Percentiles rank a stretch among this genome's conserved stretches.
phyloP scores from a whole-genome alignment of 805 yeast species.

The Candida manassasensis region DNA sequence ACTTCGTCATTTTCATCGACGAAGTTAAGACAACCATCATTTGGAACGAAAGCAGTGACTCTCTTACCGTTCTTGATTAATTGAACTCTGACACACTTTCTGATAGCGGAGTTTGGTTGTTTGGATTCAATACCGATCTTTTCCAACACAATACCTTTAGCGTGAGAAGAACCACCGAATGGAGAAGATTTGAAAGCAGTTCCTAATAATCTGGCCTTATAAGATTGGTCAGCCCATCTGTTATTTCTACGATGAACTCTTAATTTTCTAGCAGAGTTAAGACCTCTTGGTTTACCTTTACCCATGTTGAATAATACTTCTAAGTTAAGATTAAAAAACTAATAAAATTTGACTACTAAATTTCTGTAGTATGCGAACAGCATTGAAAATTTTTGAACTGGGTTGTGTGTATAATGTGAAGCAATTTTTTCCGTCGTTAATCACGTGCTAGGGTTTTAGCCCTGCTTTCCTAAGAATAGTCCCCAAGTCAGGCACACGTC shows the following conservation, averaged over 20 bases:
- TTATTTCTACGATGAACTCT: conserved; percentile 99
- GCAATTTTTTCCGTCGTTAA: no score
- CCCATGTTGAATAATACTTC: conserved; percentile 65
- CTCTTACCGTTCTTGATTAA: conserved; percentile 99
- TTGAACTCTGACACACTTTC: conserved; percentile 99
- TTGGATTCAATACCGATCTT: conserved; percentile 99
- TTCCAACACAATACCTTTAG: conserved; percentile 99
- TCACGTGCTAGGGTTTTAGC: no score
- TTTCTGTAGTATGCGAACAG: neutral
- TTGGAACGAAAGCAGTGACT: conserved; percentile 99
- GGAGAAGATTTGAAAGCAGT: conserved; percentile 99
- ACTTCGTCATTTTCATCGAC: conserved; percentile 99
- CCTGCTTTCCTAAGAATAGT: no score
- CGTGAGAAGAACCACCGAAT: conserved; percentile 99
- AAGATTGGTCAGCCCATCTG: conserved; percentile 99
- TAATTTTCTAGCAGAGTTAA: conserved; percentile 99
- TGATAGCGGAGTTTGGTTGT: conserved; percentile 99
- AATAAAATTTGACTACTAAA: neutral
- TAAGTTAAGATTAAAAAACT: neutral
- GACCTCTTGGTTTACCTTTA: conserved; percentile 99
- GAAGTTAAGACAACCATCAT: conserved; percentile 99
- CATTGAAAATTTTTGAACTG: no score
- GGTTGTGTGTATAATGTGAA: no score
- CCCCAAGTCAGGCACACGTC: no score
- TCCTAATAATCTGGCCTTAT: conserved; percentile 98